phyloP scores from a whole-genome alignment of 1,139 yeast genomes.

The Wickerhamomyces sp. region DNA sequence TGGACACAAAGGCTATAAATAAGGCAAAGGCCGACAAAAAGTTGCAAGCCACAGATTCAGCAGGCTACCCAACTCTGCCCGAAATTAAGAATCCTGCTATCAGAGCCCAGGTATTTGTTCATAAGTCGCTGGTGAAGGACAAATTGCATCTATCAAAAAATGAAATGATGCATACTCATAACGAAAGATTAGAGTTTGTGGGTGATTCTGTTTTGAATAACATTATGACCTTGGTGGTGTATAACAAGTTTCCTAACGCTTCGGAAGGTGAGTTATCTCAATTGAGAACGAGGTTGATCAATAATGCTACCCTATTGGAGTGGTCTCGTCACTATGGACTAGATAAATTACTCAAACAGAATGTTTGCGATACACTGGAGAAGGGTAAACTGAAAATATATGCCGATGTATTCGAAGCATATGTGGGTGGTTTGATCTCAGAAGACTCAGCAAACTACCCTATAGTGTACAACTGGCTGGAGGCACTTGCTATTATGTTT shows the following conservation, averaged over 20 bases:
- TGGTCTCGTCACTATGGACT: slow-evolving; percentile 73
- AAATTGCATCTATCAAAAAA: slow-evolving; percentile 50
- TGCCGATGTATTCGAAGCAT: slow-evolving; percentile 26
- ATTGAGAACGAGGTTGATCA: slow-evolving; percentile 66
- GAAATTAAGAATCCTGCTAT: slow-evolving; percentile 55
- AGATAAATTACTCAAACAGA: slow-evolving; percentile 51
- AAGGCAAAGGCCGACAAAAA: slow-evolving; percentile 3
- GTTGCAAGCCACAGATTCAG: slow-evolving; percentile 7
- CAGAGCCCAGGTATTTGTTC: slow-evolving; percentile 72
- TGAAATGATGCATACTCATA: slow-evolving; percentile 62
- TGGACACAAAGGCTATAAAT: slow-evolving; percentile 4
- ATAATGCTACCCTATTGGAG: slow-evolving; percentile 67
- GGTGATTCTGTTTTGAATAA: slow-evolving; percentile 88
- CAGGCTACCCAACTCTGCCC: slow-evolving; percentile 59
- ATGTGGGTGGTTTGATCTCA: slow-evolving; percentile 22
- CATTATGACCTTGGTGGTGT: slow-evolving; percentile 65
- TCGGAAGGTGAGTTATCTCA: slow-evolving; percentile 81
- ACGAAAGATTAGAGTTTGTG: slow-evolving; percentile 87
- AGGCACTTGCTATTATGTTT: slow-evolving; percentile 18
- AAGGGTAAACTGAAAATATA: slow-evolving; percentile 27
- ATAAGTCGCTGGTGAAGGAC: slow-evolving; percentile 66
- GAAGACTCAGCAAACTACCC: slow-evolving; percentile 18
- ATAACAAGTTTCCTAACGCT: slow-evolving; percentile 59
- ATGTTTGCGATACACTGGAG: slow-evolving; percentile 25
- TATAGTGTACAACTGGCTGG: slow-evolving; percentile 19